Conservation (phyloP, 2,329 filamentous ascomycete genomes). For the Ophiostoma tasmaniense region DNA sequence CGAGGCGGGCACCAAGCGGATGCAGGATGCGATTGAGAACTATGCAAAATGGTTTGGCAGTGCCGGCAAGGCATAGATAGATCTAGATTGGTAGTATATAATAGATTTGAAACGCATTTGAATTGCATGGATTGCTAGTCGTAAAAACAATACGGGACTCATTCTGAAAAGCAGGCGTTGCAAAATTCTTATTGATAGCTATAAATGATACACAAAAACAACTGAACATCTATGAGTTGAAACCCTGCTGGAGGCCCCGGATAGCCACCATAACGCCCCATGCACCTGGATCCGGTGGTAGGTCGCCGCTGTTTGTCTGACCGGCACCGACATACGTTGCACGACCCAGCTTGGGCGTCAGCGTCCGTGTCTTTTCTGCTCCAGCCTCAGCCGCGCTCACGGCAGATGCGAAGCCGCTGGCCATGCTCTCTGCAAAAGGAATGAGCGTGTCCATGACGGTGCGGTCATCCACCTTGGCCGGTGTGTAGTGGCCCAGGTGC, state of each 20-base stretch:
- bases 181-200: neutral
- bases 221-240: neutral
- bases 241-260: conserved; percentile 30
- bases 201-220: neutral
- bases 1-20: conserved; percentile 37
- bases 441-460: conserved; percentile 51
- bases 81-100: neutral
- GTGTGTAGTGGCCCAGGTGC: conserved; percentile 44
- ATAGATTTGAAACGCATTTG: neutral
- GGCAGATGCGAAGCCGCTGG: conserved; percentile 43
- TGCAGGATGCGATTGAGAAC: conserved; percentile 41
- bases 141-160: too few relatives aligned
- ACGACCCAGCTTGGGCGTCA: conserved; percentile 57
- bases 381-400: conserved; percentile 52
- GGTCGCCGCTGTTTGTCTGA: conserved; percentile 32
- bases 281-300: conserved; percentile 61
- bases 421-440: conserved; percentile 43
- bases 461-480: conserved; percentile 46
- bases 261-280: conserved; percentile 57
- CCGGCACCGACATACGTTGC: conserved; percentile 59
- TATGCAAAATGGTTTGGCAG: conserved; percentile 40
- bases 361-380: conserved; percentile 53
- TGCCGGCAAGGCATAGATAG: conserved; percentile 33
- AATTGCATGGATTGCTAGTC: too few relatives aligned
- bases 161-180: too few relatives aligned